These are phyloP conservation scores for Calvatia gigantea DNA, from an alignment of 768 basidiomycete species.

Conservation along the genomic window DNA sequence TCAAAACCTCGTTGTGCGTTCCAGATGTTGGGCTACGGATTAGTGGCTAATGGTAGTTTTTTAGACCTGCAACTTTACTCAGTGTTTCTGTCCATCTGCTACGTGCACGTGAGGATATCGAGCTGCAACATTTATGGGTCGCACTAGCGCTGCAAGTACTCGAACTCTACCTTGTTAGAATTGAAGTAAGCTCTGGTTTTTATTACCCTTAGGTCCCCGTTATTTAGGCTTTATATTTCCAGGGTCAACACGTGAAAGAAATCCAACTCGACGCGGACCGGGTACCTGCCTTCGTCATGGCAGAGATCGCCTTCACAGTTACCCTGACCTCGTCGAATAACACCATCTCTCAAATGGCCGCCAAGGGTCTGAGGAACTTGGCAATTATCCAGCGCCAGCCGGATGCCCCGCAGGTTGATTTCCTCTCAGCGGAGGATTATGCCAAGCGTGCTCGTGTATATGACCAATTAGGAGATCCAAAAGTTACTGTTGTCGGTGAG, in stretches of 20 bases:
- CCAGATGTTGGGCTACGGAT: background rate
- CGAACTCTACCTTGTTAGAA: conserved; percentile 48
- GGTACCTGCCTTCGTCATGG: conserved; percentile 59
- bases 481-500: conserved; percentile 65
- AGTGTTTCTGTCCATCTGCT: conserved; percentile 58
- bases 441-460: conserved; percentile 72
- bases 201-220: background rate
- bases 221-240: background rate
- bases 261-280: conserved; percentile 52
- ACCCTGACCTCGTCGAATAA: conserved; percentile 68
- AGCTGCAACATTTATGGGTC: conserved; percentile 68
- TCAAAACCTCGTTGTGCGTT: conserved; percentile 47
- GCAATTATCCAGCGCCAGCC: conserved; percentile 65
- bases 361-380: conserved; percentile 63
- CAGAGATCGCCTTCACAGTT: conserved; percentile 72
- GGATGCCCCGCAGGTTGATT: conserved; percentile 47
- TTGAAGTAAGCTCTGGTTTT: conserved; percentile 34
- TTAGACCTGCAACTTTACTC: conserved; percentile 40
- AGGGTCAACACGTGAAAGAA: conserved; percentile 42
- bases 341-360: conserved; percentile 63
- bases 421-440: conserved; percentile 55
- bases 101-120: conserved; percentile 52
- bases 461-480: conserved; percentile 76
- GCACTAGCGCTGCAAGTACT: conserved; percentile 57
- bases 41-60: conserved; percentile 14